These are phyloP conservation scores for Syzygium jambos DNA, from an alignment of 345 rosid genomes.

Conservation along the genomic window DNA sequence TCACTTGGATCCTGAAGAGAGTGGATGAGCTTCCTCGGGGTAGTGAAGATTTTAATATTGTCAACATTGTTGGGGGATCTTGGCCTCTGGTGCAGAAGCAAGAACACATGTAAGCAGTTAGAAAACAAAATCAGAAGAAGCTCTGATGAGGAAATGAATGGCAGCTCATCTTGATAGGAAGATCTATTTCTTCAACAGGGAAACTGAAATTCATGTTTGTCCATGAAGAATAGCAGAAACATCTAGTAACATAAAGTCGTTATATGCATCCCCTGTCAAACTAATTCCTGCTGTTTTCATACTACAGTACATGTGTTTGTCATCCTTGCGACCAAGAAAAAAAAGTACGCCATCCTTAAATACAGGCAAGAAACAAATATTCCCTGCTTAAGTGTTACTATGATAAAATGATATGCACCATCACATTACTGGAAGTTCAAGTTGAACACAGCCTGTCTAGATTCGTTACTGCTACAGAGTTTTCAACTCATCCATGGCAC, in stretches of 20 bases:
- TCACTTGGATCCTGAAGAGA: slow-evolving; percentile 72
- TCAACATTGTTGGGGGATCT: slow-evolving; percentile 33
- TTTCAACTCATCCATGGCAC: background rate
- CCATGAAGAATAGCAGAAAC: background rate
- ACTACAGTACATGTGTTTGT: background rate
- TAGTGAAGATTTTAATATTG: slow-evolving; percentile 41
- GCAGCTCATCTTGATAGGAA: background rate
- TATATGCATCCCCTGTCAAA: background rate
- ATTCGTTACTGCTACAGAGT: background rate
- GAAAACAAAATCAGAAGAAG: background rate
- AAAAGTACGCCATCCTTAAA: background rate
- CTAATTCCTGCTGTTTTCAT: background rate
- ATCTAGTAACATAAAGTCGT: background rate
- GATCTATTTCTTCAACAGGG: background rate
- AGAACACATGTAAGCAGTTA: slow-evolving; percentile 5
- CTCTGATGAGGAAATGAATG: background rate
- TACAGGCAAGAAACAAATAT: background rate
- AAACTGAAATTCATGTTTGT: background rate
- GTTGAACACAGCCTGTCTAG: background rate
- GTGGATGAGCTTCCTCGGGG: slow-evolving; percentile 65
- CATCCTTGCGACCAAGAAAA: background rate
- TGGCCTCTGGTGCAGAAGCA: slow-evolving; percentile 45
- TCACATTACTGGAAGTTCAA: background rate
- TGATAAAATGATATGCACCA: background rate
- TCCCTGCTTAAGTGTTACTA: background rate